These are phyloP conservation scores for Aureobasidium melanogenum DNA, from an alignment of 2,329 filamentous ascomycete species.

Conservation along the genomic window DNA sequence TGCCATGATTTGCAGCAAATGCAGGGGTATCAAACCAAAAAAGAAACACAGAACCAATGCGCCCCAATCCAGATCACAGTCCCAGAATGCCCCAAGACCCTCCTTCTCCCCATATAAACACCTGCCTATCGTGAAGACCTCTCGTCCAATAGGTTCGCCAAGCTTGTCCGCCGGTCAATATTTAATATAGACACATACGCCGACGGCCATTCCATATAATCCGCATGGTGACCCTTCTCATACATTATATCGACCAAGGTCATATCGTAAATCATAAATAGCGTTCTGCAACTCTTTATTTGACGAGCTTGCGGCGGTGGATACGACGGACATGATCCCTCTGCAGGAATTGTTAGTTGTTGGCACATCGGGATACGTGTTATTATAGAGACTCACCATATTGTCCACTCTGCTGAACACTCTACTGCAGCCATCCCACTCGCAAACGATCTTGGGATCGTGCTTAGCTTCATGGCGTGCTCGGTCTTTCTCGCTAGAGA, in stretches of 20 bases:
- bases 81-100: background rate
- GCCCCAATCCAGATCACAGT: background rate
- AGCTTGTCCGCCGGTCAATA: background rate
- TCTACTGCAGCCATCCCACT: constrained; percentile 48
- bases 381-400: constrained; percentile 37
- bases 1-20: constrained; percentile 7
- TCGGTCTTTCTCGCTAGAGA: constrained; percentile 55
- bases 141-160: background rate
- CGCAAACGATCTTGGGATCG: constrained; percentile 51
- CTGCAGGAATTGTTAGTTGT: constrained; percentile 13
- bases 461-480: constrained; percentile 55
- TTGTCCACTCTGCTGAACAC: constrained; percentile 55
- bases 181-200: constrained; percentile 3
- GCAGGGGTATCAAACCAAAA: constrained; percentile 5
- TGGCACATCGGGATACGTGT: background rate
- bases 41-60: background rate
- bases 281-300: background rate
- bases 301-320: constrained; percentile 13
- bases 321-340: constrained; percentile 20
- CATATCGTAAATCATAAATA: background rate
- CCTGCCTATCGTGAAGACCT: background rate
- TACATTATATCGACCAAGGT: constrained; percentile 2
- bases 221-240: background rate
- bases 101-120: background rate
- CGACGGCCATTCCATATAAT: background rate